Conservation (phyloP, 2,329 filamentous ascomycete species). For the Exophiala sp. region DNA sequence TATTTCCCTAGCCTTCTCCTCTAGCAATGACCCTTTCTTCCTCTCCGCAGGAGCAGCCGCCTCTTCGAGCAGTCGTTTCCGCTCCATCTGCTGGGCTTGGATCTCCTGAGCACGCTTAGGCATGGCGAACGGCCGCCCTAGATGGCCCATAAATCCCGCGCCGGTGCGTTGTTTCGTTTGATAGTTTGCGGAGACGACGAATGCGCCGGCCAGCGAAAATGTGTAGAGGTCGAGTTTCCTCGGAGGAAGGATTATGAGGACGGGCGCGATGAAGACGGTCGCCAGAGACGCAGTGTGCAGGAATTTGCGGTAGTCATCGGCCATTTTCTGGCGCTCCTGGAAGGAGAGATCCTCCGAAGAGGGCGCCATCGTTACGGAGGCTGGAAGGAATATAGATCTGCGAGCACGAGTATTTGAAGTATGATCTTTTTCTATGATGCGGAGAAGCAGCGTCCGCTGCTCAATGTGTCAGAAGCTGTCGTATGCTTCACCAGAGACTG, state of each 20-base stretch:
- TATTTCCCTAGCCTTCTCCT: constrained; percentile 24
- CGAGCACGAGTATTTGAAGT: neutral
- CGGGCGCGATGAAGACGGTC: constrained; percentile 51
- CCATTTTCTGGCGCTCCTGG: constrained; percentile 11
- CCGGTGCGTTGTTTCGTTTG: constrained; percentile 42
- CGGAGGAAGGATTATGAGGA: constrained; percentile 55
- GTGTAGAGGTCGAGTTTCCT: constrained; percentile 62
- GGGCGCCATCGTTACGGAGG: neutral
- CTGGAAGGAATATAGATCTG: too few species aligned
- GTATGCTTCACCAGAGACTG: too few species aligned
- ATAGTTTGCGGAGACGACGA: constrained; percentile 50
- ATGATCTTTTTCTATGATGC: neutral
- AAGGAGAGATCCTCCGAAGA: neutral
- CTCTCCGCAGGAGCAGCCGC: constrained; percentile 11
- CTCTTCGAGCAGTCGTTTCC: constrained; percentile 28
- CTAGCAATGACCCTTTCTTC: constrained; percentile 7
- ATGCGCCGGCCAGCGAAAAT: constrained; percentile 49
- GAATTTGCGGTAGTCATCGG: constrained; percentile 20
- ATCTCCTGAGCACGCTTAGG: constrained; percentile 11
- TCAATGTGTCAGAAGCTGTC: neutral
- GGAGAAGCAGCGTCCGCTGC: neutral
- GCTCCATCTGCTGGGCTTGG: constrained; percentile 15
- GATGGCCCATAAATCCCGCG: constrained; percentile 35
- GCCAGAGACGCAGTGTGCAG: constrained; percentile 46
- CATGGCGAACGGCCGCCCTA: constrained; percentile 18